Conservation (phyloP, 257 asterid genomes). For the Thymus quinquecostatus region DNA sequence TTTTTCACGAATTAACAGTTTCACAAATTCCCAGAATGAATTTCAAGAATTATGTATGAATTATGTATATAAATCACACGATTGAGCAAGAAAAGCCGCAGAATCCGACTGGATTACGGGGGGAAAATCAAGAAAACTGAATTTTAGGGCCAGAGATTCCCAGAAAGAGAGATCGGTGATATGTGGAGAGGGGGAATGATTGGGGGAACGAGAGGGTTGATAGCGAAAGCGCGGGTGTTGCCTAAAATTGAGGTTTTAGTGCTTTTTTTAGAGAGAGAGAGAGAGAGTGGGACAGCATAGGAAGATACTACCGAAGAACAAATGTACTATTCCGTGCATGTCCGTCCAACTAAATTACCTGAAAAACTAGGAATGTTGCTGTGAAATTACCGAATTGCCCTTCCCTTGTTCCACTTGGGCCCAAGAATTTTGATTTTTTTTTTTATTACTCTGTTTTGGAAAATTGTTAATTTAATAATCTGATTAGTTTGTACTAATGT, state of each 20-base stretch:
- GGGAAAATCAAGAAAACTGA: constrained; percentile 18
- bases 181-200: constrained; percentile 35
- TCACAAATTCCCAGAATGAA: constrained; percentile 21
- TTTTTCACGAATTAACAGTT: constrained; percentile 4
- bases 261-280: not conserved
- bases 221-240: constrained; percentile 46
- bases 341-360: constrained; percentile 53
- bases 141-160: constrained; percentile 25
- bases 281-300: constrained; percentile 30
- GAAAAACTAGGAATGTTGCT: constrained; percentile 11
- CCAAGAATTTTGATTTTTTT: not conserved
- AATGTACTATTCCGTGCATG: constrained; percentile 74
- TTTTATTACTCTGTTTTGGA: too few species aligned
- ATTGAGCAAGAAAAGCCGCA: constrained; percentile 30
- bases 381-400: constrained; percentile 30
- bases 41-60: not conserved
- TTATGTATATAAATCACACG: constrained; percentile 27
- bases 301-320: constrained; percentile 32
- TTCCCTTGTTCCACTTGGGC: not conserved
- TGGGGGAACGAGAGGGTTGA: constrained; percentile 31
- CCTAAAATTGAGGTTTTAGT: constrained; percentile 36
- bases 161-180: constrained; percentile 13
- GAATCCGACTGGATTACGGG: constrained; percentile 42
- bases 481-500: too few species aligned
- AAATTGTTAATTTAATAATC: too few species aligned